Conservation (phyloP, 768 basidiomycete species). For the Naganishia randhawae region DNA sequence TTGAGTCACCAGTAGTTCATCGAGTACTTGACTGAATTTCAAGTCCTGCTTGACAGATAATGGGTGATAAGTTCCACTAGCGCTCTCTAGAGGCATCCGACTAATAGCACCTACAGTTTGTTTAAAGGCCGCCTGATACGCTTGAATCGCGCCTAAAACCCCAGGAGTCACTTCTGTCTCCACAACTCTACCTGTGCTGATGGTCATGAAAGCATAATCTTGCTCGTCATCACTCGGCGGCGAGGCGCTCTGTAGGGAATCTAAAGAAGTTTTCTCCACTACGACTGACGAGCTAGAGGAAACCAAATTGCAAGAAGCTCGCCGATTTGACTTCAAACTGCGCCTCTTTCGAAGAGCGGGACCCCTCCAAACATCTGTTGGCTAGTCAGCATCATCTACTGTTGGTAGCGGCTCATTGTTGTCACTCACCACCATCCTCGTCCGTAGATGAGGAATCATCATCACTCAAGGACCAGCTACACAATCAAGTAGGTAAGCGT, state of each 20-base stretch:
- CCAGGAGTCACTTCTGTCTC: neutral
- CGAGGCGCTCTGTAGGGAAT: neutral
- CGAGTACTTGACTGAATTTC: constrained; percentile 5
- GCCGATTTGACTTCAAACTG: neutral
- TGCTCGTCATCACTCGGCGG: neutral
- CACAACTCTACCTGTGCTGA: neutral
- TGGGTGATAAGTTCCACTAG: neutral
- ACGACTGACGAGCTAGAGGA: neutral
- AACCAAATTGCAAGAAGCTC: neutral
- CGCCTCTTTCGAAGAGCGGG: neutral
- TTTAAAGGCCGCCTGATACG: neutral
- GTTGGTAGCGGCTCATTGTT: neutral
- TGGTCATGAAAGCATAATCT: constrained; percentile 3
- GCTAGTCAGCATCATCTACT: neutral
- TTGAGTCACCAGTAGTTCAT: neutral
- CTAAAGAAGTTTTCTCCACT: neutral
- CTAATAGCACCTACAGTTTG: neutral
- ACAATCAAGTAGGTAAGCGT: neutral
- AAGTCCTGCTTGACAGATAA: neutral
- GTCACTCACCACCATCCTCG: neutral
- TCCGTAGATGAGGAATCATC: neutral
- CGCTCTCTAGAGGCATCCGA: neutral
- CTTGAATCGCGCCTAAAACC: neutral
- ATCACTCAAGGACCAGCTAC: neutral
- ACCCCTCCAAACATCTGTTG: neutral